Evolutionary conservation across 208 protist species (phyloP).

Genomic region (Wallacemonas rigidus): DNA sequence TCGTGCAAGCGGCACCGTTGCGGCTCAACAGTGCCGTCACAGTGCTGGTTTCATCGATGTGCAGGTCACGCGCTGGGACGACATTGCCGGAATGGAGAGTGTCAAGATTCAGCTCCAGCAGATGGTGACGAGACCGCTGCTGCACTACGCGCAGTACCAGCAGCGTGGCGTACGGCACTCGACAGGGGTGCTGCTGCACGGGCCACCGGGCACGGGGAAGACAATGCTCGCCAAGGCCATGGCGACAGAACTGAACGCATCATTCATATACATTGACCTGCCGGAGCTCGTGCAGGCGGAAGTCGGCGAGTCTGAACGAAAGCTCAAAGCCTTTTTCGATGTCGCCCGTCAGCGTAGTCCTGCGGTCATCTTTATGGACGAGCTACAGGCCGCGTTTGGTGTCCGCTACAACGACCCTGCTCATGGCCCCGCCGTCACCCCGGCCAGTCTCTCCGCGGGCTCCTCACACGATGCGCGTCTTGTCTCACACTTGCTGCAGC

Average conservation of each 20-base stretch:
- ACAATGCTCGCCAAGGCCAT: slow-evolving; percentile 93
- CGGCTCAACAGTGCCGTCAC: slow-evolving; percentile 46
- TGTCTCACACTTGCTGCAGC: slow-evolving; percentile 70
- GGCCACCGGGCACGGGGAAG: slow-evolving; percentile 93
- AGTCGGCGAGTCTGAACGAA: slow-evolving; percentile 91
- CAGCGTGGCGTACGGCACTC: slow-evolving; percentile 65
- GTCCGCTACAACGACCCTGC: slow-evolving; percentile 27
- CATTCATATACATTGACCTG: slow-evolving; percentile 92
- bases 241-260: slow-evolving; percentile 84
- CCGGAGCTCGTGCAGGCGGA: slow-evolving; percentile 85
- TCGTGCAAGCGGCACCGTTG: slow-evolving; percentile 39
- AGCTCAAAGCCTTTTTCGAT: slow-evolving; percentile 83
- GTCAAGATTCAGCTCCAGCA: slow-evolving; percentile 58
- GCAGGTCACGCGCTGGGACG: slow-evolving; percentile 59
- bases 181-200: slow-evolving; percentile 88
- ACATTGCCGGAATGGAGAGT: slow-evolving; percentile 75
- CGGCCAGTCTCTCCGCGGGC: background rate
- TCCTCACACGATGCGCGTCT: slow-evolving; percentile 61
- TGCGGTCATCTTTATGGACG: slow-evolving; percentile 94
- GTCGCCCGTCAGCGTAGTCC: slow-evolving; percentile 77
- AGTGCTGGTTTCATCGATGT: slow-evolving; percentile 80
- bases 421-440: background rate
- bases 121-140: slow-evolving; percentile 50
- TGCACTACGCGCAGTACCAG: slow-evolving; percentile 25
- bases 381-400: slow-evolving; percentile 93